Conservation (phyloP, 2,329 filamentous ascomycete genomes). For the Talaromyces atroroseus region DNA sequence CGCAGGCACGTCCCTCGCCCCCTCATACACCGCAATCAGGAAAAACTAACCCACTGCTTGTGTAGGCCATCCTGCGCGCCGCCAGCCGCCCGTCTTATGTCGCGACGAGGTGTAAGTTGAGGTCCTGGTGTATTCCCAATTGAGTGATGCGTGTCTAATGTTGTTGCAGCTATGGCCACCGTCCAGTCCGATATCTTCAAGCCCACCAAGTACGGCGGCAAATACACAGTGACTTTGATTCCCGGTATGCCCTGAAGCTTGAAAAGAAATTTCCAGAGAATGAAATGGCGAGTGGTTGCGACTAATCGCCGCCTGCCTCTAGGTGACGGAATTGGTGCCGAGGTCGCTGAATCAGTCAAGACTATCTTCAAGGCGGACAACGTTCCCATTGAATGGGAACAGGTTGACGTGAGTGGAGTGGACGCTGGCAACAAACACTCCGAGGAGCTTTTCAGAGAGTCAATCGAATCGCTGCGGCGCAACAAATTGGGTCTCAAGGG, state of each 20-base stretch:
- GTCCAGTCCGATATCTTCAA: constrained; percentile 96
- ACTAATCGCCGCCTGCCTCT: constrained; percentile 1
- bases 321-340: constrained; percentile 94
- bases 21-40: constrained; percentile 38
- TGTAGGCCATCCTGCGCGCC: constrained; percentile 48
- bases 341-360: constrained; percentile 97
- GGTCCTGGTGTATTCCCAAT: background rate
- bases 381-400: constrained; percentile 97
- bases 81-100: constrained; percentile 46
- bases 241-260: constrained; percentile 58
- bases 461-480: constrained; percentile 88
- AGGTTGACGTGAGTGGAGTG: constrained; percentile 90
- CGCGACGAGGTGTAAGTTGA: constrained; percentile 50
- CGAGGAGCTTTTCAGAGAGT: constrained; percentile 92
- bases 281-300: constrained; percentile 4
- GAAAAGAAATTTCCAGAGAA: background rate
- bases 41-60: constrained; percentile 43
- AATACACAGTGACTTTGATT: constrained; percentile 98
- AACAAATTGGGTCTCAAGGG: constrained; percentile 99
- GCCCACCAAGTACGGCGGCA: constrained; percentile 96
- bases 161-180: constrained; percentile 61
- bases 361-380: constrained; percentile 99
- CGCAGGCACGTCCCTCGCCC: constrained; percentile 39
- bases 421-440: constrained; percentile 79
- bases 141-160: constrained; percentile 8